Percentiles rank a stretch among this genome's conserved stretches.
phyloP scores from a whole-genome alignment of 2,329 filamentous ascomycete species.

The Trichoderma sp. region DNA sequence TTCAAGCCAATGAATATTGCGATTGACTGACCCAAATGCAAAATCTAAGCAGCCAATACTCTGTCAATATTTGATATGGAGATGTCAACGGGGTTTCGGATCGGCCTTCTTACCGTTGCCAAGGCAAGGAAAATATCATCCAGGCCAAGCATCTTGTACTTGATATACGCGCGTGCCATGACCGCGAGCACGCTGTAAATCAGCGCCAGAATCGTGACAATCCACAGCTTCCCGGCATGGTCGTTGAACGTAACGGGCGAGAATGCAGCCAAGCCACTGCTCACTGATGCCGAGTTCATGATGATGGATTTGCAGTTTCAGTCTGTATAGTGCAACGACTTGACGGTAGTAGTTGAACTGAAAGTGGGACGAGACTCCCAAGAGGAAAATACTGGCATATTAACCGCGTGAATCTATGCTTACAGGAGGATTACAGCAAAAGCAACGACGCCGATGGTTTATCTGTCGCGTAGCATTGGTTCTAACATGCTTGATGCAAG shows the following conservation, averaged over 20 bases:
- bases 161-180: not conserved
- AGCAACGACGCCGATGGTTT: not conserved
- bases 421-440: not conserved
- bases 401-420: not conserved
- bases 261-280: not conserved
- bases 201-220: slow-evolving; percentile 2
- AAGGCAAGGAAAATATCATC: not conserved
- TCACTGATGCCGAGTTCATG: not conserved
- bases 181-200: not conserved
- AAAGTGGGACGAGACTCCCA: not conserved
- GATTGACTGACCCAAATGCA: not conserved
- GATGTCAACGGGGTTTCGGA: not conserved
- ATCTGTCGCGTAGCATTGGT: not conserved
- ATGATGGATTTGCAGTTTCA: not conserved
- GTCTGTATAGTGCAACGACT: not conserved
- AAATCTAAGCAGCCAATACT: not conserved
- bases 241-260: not conserved
- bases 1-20: slow-evolving; percentile 1
- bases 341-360: too few relatives aligned
- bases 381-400: not conserved
- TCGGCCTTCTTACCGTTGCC: not conserved
- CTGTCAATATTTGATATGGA: not conserved
- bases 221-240: slow-evolving; percentile 6
- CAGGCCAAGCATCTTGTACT: slow-evolving; percentile 7
- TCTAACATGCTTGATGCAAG: not conserved